Conservation (phyloP, 768 basidiomycete species). For the Inosperma sp. region DNA sequence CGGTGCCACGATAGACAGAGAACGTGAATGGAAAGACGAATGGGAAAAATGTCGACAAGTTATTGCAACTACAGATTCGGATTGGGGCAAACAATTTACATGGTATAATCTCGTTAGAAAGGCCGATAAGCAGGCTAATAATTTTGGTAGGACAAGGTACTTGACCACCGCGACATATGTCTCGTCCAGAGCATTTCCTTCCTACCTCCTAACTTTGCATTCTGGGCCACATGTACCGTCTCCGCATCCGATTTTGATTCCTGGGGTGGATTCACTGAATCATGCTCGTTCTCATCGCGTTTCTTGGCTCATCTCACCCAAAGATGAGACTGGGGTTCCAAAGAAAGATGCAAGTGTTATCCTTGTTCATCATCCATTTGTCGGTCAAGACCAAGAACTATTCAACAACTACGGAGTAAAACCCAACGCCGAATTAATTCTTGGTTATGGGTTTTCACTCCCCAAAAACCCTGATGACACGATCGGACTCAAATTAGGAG, state of each 20-base stretch:
- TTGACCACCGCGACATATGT: constrained; percentile 69
- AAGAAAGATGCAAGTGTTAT: constrained; percentile 40
- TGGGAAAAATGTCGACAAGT: constrained; percentile 51
- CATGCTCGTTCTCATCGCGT: constrained; percentile 78
- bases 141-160: constrained; percentile 57
- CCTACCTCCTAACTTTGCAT: constrained; percentile 59
- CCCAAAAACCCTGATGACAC: constrained; percentile 81
- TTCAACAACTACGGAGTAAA: constrained; percentile 94
- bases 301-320: constrained; percentile 66
- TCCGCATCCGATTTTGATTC: constrained; percentile 76
- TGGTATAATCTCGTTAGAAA: no score
- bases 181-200: constrained; percentile 89
- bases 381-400: constrained; percentile 49
- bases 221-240: constrained; percentile 50
- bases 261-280: constrained; percentile 83
- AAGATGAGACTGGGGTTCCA: constrained; percentile 15
- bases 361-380: constrained; percentile 50
- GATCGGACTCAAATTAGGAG: constrained; percentile 73
- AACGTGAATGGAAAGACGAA: constrained; percentile 56
- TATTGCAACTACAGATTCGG: constrained; percentile 31
- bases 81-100: constrained; percentile 51
- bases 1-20: constrained; percentile 68
- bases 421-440: constrained; percentile 82
- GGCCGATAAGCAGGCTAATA: no score
- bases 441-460: constrained; percentile 89